Evolutionary conservation across 192 early-diverging fungal species (phyloP), one percentile per base, ranked within the genome.

Genomic region (Rhizophlyctis rosea): DNA sequence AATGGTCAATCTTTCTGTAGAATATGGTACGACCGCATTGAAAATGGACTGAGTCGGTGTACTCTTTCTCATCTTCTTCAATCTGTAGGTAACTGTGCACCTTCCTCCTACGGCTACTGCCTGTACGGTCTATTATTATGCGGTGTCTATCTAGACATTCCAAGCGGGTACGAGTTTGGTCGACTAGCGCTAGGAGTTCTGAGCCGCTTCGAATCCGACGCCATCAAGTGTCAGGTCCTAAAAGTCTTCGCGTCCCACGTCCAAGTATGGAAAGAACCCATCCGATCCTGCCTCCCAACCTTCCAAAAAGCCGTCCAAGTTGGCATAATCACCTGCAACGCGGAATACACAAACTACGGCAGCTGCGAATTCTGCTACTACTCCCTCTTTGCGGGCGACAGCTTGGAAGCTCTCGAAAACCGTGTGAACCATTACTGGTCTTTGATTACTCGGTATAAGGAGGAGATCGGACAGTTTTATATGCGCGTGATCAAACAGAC

Each of bases 161-260:
- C 32, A 21, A 50, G 47, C 23, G 44, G 67, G 0, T 72, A 73
- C 24, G 47, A 35, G 52, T 73, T 50, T 39, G 71, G 71, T 18
- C 50, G 59, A n/a, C 47, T 73, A 5, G 61, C 61, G 3, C 29
- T 13, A 18, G 30, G 59, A 29, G 16, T 53, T 1, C 33, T 56
- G 0, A n/a, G 27, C 13, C 47, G 57, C 16, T 69, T 52, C 24
- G 52, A 52, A 1, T 52, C 31, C 50, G 53, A 32, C 11, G 11
- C 58, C 11, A 60, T 71, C 4, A 71, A 73, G 50, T 73, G 71
- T 55, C 61, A 62, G n/a, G 59, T 61, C 7, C 57, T 53, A 31
- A 73, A 73, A 50, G 71, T 70, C 47, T 73, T 70, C 51, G 71
- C 62, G 5, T 56, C 34, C n/a, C 70, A 72, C 34, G 58, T 72